Evolutionary conservation across 495 filamentous ascomycete genomes (phyloP).

Genomic region (Clohesyomyces aquaticus): DNA sequence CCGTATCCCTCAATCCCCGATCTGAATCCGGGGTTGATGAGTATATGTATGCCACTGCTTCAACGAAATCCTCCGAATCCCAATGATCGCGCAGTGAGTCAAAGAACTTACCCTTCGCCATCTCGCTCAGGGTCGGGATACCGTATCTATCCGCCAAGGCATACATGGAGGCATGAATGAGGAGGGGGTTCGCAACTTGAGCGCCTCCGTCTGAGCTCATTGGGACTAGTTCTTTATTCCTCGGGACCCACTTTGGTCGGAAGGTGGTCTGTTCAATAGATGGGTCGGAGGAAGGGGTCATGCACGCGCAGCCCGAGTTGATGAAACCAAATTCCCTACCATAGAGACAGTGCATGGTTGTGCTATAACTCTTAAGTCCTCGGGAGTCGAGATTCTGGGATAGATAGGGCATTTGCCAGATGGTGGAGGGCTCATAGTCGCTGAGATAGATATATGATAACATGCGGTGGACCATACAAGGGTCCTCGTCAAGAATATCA

Average conservation of each 20-base stretch:
- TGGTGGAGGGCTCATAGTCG: slow-evolving; percentile 8
- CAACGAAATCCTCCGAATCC: slow-evolving; percentile 9
- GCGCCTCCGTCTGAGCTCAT: not conserved
- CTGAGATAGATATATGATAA: slow-evolving; percentile 5
- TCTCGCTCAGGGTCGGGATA: not conserved
- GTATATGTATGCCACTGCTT: not conserved
- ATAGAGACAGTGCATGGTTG: not conserved
- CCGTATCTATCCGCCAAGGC: slow-evolving; percentile 15
- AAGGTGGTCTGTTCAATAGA: not conserved
- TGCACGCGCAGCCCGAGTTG: not conserved
- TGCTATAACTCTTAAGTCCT: not conserved
- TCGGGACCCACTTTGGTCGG: not conserved
- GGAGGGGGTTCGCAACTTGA: slow-evolving; percentile 6
- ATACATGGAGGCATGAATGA: slow-evolving; percentile 12
- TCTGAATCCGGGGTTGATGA: not conserved
- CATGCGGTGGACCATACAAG: slow-evolving; percentile 15
- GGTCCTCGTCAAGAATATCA: slow-evolving; percentile 5
- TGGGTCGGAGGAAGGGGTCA: not conserved
- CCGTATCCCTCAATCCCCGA: slow-evolving; percentile 4
- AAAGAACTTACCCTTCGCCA: not conserved
- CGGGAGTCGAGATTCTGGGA: not conserved
- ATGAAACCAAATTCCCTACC: not conserved
- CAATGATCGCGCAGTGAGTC: slow-evolving; percentile 1
- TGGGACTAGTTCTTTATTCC: not conserved
- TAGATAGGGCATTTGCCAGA: not conserved